A percentile compares a stretch with the other conserved stretches of the same genome.
These are phyloP conservation scores for Endogone sp. DNA, from an alignment of 192 early-diverging fungal genomes.

Conservation along the genomic window DNA sequence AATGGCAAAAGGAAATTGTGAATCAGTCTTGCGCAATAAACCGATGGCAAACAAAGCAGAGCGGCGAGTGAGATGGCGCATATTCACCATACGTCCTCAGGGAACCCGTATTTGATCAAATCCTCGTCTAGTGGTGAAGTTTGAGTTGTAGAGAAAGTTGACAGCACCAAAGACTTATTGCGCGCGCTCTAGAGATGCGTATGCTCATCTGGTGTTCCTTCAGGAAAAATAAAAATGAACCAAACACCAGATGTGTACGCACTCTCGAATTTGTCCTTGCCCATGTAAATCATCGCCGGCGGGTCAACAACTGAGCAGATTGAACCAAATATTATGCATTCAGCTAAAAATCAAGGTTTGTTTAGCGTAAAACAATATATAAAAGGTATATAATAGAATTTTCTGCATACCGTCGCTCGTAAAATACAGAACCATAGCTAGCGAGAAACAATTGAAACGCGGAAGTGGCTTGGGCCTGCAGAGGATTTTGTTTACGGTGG, in stretches of 20 bases:
- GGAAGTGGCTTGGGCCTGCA: too few relatives aligned
- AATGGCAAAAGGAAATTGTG: not conserved
- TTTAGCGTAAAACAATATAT: not conserved
- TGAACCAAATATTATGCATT: slow-evolving; percentile 5
- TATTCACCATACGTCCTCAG: slow-evolving; percentile 87
- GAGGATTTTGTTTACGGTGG: too few relatives aligned
- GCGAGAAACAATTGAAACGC: too few relatives aligned
- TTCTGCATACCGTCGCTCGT: slow-evolving; percentile 47
- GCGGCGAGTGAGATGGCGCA: too few relatives aligned
- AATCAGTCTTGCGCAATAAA: too few relatives aligned
- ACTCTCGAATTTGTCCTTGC: slow-evolving; percentile 98
- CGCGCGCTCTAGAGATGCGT: not conserved
- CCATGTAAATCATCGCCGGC: slow-evolving; percentile 89
- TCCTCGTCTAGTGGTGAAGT: slow-evolving; percentile 66
- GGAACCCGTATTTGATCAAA: slow-evolving; percentile 91
- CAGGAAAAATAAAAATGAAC: too few relatives aligned
- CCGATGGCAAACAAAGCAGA: too few relatives aligned
- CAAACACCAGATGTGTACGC: too few relatives aligned
- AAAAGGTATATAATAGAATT: not conserved
- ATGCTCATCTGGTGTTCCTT: not conserved
- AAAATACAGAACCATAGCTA: slow-evolving; percentile 76
- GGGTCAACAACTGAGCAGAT: slow-evolving; percentile 52
- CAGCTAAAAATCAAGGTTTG: not conserved
- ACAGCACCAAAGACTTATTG: not conserved
- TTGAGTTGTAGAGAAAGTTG: not conserved